These are phyloP conservation scores for Tulasnella sp. DNA, from an alignment of 768 basidiomycete species.

Conservation along the genomic window DNA sequence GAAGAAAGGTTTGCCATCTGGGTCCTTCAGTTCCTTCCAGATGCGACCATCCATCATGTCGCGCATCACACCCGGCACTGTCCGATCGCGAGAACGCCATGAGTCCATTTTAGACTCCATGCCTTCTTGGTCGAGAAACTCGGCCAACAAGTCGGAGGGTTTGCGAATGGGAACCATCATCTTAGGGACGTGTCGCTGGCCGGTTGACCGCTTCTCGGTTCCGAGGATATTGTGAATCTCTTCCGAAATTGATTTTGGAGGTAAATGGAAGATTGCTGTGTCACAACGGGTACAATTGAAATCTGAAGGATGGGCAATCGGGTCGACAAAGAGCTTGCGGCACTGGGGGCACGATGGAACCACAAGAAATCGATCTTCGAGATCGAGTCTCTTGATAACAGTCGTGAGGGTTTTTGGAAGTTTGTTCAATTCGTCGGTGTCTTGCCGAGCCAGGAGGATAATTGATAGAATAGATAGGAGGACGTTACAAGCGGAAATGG, in stretches of 20 bases:
- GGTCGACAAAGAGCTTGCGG: background rate
- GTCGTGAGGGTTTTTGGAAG: background rate
- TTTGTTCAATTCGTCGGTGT: background rate
- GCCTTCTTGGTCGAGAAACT: background rate
- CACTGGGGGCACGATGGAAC: background rate
- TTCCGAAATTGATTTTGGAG: background rate
- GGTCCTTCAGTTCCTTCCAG: background rate
- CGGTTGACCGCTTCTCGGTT: background rate
- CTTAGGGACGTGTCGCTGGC: background rate
- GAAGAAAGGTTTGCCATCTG: background rate
- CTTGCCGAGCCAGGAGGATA: background rate
- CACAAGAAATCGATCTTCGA: background rate
- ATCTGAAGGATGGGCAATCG: background rate
- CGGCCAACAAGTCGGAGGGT: background rate
- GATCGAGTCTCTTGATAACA: background rate
- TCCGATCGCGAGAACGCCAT: background rate
- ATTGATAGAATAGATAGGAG: background rate
- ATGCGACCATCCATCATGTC: slow-evolving; percentile 2
- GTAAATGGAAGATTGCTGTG: background rate
- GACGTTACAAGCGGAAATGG: background rate
- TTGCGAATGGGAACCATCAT: background rate
- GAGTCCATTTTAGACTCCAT: background rate
- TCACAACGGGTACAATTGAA: background rate
- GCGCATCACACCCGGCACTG: background rate
- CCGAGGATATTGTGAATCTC: background rate